Conservation (phyloP, 2,329 filamentous ascomycete genomes). For the Fusarium camptoceras region DNA sequence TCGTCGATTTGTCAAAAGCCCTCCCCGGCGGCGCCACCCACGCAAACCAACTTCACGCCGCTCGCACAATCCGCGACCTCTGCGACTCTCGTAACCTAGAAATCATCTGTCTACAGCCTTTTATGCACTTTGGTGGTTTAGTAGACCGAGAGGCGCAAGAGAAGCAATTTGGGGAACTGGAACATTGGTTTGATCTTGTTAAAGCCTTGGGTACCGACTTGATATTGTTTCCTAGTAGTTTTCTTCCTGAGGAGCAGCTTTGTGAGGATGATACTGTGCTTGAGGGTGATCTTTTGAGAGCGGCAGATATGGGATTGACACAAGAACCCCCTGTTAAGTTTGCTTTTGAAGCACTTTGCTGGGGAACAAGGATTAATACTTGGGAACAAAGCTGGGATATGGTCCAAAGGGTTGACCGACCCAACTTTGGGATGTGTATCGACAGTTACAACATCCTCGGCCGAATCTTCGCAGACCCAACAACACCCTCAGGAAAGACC, state of each 20-base stretch:
- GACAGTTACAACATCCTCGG: slow-evolving; percentile 84
- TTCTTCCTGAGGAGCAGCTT: slow-evolving; percentile 64
- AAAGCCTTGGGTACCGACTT: slow-evolving; percentile 74
- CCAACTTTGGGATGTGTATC: slow-evolving; percentile 81
- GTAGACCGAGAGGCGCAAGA: slow-evolving; percentile 69
- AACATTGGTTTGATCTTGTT: slow-evolving; percentile 76
- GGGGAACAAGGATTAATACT: slow-evolving; percentile 75
- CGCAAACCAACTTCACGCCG: slow-evolving; percentile 69
- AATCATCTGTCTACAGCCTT: slow-evolving; percentile 78
- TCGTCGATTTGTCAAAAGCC: slow-evolving; percentile 68
- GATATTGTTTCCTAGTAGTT: slow-evolving; percentile 80
- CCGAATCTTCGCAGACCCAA: slow-evolving; percentile 76
- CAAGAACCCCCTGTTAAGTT: slow-evolving; percentile 71
- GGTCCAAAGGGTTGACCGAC: slow-evolving; percentile 70
- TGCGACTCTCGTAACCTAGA: slow-evolving; percentile 65
- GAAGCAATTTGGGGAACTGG: slow-evolving; percentile 70
- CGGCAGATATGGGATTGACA: slow-evolving; percentile 74
- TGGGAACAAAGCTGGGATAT: slow-evolving; percentile 81
- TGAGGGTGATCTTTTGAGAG: slow-evolving; percentile 69
- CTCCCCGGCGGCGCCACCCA: slow-evolving; percentile 54
- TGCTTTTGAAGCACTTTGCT: slow-evolving; percentile 79
- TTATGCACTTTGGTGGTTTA: slow-evolving; percentile 82
- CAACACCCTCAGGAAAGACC: slow-evolving; percentile 62
- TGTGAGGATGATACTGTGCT: slow-evolving; percentile 65
- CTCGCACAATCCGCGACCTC: slow-evolving; percentile 66